These are phyloP conservation scores for Papiliotrema laurentii DNA, from an alignment of 1,284 basidiomycete species.

Conservation along the genomic window DNA sequence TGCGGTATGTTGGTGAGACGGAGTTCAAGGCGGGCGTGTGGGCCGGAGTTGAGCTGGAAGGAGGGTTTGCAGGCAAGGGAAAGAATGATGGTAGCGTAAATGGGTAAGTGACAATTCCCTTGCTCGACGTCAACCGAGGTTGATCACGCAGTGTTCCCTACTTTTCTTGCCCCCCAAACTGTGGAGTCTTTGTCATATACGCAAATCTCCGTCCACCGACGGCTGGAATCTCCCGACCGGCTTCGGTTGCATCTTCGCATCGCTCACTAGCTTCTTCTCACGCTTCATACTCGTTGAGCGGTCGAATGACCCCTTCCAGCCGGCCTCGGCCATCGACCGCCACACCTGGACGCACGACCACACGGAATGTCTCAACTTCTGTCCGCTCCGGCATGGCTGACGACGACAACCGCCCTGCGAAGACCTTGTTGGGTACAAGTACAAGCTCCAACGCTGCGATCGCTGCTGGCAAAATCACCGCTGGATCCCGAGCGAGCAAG, in stretches of 20 bases:
- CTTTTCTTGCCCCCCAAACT: constrained; percentile 76
- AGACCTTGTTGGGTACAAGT: constrained; percentile 28
- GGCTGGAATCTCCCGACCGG: constrained; percentile 58
- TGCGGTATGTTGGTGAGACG: constrained; percentile 75
- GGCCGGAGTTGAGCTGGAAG: constrained; percentile 85
- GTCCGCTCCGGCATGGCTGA: constrained; percentile 3
- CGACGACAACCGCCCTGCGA: constrained; percentile 15
- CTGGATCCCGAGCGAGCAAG: constrained; percentile 75
- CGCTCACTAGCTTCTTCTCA: constrained; percentile 36
- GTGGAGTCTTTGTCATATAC: constrained; percentile 84
- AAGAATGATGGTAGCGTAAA: constrained; percentile 91
- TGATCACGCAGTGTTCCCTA: constrained; percentile 71
- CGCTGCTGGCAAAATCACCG: constrained; percentile 57
- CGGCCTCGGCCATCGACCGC: constrained; percentile 7
- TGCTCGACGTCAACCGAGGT: constrained; percentile 25
- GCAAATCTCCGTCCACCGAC: constrained; percentile 75
- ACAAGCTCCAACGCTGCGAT: constrained; percentile 36
- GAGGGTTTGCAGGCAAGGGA: constrained; percentile 81
- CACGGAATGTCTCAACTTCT: constrained; percentile 24
- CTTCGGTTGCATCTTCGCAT: constrained; percentile 72
- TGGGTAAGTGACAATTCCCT: constrained; percentile 59
- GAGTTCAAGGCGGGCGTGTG: constrained; percentile 79
- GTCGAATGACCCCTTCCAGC: constrained; percentile 9
- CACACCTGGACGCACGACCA: constrained; percentile 20
- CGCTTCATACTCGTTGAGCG: constrained; percentile 20